Conservation (phyloP, 805 yeast species). For the Ogataea paraovalis region DNA sequence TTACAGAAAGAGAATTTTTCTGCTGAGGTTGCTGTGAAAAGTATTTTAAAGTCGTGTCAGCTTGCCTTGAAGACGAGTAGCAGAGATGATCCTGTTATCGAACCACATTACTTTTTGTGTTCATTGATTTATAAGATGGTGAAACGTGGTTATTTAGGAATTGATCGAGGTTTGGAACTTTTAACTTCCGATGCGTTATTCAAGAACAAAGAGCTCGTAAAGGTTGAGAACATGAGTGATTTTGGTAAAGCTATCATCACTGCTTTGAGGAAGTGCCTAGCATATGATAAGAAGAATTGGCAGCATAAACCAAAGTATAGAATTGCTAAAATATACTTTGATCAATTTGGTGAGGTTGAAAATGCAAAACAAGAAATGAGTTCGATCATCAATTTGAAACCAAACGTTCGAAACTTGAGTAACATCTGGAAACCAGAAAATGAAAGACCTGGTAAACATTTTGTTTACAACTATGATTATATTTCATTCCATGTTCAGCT, state of each 20-base stretch:
- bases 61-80: slow-evolving; percentile 36
- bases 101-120: slow-evolving; percentile 71
- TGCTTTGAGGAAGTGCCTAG: slow-evolving; percentile 43
- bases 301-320: slow-evolving; percentile 81
- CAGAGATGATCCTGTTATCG: slow-evolving; percentile 57
- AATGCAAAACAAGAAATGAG: slow-evolving; percentile 65
- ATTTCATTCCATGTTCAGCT: slow-evolving; percentile 59
- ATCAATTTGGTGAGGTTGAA: slow-evolving; percentile 47
- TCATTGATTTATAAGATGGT: slow-evolving; percentile 57
- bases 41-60: slow-evolving; percentile 42
- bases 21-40: slow-evolving; percentile 33
- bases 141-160: slow-evolving; percentile 28
- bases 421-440: slow-evolving; percentile 91
- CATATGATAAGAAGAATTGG: slow-evolving; percentile 81
- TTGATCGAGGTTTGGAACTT: slow-evolving; percentile 35
- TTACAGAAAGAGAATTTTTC: slow-evolving; percentile 25
- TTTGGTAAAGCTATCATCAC: slow-evolving; percentile 40
- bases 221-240: slow-evolving; percentile 19
- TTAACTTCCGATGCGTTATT: slow-evolving; percentile 37
- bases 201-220: slow-evolving; percentile 12
- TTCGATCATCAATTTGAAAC: slow-evolving; percentile 57
- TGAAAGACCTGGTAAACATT: slow-evolving; percentile 93
- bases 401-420: slow-evolving; percentile 66
- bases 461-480: slow-evolving; percentile 70
- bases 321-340: slow-evolving; percentile 57